Percentiles rank a stretch among this genome's conserved stretches.
Evolutionary conservation across 768 basidiomycete genomes (phyloP).

Genomic region (Boletus subcaerulescens): DNA sequence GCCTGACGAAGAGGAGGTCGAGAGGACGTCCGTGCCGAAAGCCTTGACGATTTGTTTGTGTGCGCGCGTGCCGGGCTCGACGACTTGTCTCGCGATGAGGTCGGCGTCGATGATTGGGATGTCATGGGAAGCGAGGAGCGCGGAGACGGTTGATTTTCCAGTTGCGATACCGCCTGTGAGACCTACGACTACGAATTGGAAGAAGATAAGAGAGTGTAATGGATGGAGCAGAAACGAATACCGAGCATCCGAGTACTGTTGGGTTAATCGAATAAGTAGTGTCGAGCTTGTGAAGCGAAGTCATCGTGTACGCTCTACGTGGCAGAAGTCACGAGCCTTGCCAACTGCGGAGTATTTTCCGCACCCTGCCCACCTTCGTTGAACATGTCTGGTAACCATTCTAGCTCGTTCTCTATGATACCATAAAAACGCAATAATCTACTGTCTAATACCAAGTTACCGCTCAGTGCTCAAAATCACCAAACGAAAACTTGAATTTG

Average conservation of each 20-base stretch:
- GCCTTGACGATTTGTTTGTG: conserved; percentile 61
- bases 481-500: too few relatives aligned
- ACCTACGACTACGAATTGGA: conserved; percentile 65
- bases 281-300: too few relatives aligned
- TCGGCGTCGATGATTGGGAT: conserved; percentile 95
- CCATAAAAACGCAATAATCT: too few relatives aligned
- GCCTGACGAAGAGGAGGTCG: conserved; percentile 19
- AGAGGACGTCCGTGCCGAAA: conserved; percentile 72
- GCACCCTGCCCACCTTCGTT: too few relatives aligned
- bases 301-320: too few relatives aligned
- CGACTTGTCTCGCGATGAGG: conserved; percentile 79
- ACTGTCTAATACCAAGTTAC: too few relatives aligned
- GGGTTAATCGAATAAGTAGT: not conserved
- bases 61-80: conserved; percentile 76
- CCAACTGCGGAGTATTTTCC: too few relatives aligned
- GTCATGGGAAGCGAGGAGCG: conserved; percentile 57
- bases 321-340: too few relatives aligned
- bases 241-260: conserved; percentile 13
- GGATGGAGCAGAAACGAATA: conserved; percentile 1
- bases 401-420: too few relatives aligned
- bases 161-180: conserved; percentile 96
- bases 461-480: too few relatives aligned
- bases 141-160: conserved; percentile 92
- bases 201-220: not conserved
- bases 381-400: too few relatives aligned